Conservation (phyloP, 176 grass and related monocot species). For the Raddia distichophylla region DNA sequence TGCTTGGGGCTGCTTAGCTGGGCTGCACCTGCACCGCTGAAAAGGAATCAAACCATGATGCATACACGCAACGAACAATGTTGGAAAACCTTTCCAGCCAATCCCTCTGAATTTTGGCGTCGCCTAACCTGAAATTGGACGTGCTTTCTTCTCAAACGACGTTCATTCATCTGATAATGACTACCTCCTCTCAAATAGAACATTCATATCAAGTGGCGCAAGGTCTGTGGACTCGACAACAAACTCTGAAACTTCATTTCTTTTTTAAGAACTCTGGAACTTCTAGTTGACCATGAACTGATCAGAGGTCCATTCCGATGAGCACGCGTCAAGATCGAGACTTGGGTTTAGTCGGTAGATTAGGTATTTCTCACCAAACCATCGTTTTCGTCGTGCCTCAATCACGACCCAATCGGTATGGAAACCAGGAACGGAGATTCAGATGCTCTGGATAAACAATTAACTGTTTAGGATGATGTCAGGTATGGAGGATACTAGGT, state of each 20-base stretch:
- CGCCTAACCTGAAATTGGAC: conserved; percentile 13
- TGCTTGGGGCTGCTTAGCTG: conserved; percentile 12
- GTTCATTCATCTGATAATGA: background rate
- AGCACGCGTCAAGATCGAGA: background rate
- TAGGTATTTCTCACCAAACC: background rate
- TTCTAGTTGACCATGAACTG: background rate
- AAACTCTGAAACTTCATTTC: no score
- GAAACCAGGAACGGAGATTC: background rate
- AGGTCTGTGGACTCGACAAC: background rate
- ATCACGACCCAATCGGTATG: background rate
- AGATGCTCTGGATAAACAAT: background rate
- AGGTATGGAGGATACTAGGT: no score
- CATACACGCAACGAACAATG: conserved; percentile 9
- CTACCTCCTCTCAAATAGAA: no score
- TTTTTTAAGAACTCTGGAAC: no score
- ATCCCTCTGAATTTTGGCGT: background rate
- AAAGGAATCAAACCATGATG: background rate
- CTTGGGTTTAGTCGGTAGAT: background rate
- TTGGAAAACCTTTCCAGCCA: background rate
- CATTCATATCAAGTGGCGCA: background rate
- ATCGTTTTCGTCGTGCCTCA: background rate
- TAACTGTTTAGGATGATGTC: background rate
- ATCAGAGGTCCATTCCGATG: background rate
- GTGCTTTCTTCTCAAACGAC: background rate
- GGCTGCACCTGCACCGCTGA: background rate